Base-by-base conservation (phyloP, 2,329 filamentous ascomycete genomes). In the Epichloe uncinata region DNA sequence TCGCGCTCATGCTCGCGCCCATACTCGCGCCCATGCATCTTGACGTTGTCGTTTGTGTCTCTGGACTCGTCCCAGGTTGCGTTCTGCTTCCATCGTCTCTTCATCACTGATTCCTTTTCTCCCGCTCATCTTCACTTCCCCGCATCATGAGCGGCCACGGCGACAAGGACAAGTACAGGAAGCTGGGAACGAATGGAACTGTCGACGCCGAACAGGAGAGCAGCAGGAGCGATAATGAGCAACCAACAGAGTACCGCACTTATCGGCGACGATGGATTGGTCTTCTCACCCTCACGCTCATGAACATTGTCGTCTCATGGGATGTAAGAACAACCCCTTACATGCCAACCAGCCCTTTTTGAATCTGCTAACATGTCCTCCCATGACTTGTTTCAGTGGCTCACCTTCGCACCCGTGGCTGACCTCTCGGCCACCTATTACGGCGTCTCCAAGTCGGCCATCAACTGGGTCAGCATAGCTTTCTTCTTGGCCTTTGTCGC, bases 221-320 rank as follows among this genome's bases (percentile, higher is more conserved):
- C 22, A 43, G 44, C 13, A 36, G 12, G 13, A 54, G 48, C 45
- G 56, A 61, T 49, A 57, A 61, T 50, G 63, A 58, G 30, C 50
- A 54, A 9, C 56, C 62, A 18, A 58, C 54, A n/a, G 60, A 62
- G 52, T 72, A 71, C 50, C 64, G 65, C 48, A 71, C 69, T 11
- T 97, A 97, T 64, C 91, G 85, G 68, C 78, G 88, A 61, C 78
- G 93, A 42, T 98, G 88, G 82, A 86, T 95, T 64, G 93, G 93
- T 1, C 72, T 98, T 47, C 69, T 78, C 20, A 87, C 95, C 66
- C 69, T 97, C 61, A 84, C 89, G 6, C 68, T 97, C 60, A 73
- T 97, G 68, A 98, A 97, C 64, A 84, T 96, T 50, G 80, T 97
- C 53, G 84, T 95, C 41, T 94, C 87, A 61, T 97, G 91, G 91